Evolutionary conservation across 2,329 filamentous ascomycete genomes (phyloP).

Genomic region (Exophiala xenobiotica): DNA sequence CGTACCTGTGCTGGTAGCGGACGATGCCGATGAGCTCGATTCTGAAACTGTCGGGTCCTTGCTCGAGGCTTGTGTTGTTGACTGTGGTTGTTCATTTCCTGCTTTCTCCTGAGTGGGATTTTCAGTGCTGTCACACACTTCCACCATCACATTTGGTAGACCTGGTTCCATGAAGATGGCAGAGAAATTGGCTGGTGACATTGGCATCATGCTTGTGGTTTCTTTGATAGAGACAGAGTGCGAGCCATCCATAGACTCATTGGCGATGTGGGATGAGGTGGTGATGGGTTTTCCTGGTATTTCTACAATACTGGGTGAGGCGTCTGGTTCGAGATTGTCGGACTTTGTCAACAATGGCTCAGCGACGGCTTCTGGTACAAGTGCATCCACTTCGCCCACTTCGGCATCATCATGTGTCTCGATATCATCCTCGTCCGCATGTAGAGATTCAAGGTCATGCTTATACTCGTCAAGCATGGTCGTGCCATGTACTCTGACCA

Average conservation of each 20-base stretch:
- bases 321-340: constrained; percentile 33
- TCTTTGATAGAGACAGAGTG: background rate
- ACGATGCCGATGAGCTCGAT: background rate
- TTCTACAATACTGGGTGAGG: constrained; percentile 33
- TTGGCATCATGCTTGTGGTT: constrained; percentile 2
- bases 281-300: background rate
- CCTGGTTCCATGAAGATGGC: background rate
- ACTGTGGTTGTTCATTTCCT: background rate
- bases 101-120: background rate
- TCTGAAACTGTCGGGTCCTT: background rate
- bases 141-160: background rate
- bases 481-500: constrained; percentile 87
- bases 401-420: constrained; percentile 29
- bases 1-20: background rate
- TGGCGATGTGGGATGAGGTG: background rate
- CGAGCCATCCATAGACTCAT: background rate
- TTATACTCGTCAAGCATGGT: constrained; percentile 93
- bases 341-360: constrained; percentile 23
- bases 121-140: background rate
- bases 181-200: constrained; percentile 10
- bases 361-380: constrained; percentile 20
- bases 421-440: constrained; percentile 54
- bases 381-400: constrained; percentile 17
- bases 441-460: constrained; percentile 71
- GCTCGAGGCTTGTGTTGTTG: background rate